Conservation (phyloP, 2,329 filamentous ascomycete genomes). For the Aspergillus sp. region DNA sequence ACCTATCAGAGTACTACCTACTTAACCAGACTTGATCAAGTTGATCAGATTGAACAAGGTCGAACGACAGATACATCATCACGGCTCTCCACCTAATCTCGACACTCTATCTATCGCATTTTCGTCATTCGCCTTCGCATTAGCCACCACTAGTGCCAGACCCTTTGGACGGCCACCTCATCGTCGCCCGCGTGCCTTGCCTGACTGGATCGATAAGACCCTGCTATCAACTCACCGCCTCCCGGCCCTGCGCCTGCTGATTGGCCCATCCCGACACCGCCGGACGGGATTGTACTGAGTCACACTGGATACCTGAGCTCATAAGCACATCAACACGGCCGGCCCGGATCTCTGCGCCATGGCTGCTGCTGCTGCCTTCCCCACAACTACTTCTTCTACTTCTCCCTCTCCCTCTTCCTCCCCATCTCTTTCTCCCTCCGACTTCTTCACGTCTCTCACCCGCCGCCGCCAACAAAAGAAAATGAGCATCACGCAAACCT, state of each 20-base stretch:
- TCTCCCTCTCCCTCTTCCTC: constrained; percentile 24
- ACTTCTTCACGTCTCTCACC: constrained; percentile 42
- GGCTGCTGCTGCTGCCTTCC: constrained; percentile 15
- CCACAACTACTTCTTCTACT: constrained; percentile 16
- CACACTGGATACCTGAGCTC: constrained; percentile 27
- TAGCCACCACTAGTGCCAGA: no score
- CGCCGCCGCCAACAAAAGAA: constrained; percentile 63
- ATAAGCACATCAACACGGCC: constrained; percentile 24
- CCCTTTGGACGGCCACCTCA: no score
- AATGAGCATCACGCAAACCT: constrained; percentile 98
- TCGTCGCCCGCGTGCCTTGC: no score
- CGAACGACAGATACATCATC: neutral
- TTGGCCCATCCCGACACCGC: constrained; percentile 24
- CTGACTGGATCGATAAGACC: no score
- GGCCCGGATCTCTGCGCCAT: constrained; percentile 22
- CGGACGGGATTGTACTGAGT: constrained; percentile 24
- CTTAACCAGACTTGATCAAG: no score
- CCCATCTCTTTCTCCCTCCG: constrained; percentile 23
- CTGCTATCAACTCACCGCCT: constrained; percentile 21
- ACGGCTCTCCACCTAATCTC: neutral
- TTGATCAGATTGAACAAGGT: no score
- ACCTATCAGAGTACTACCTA: no score
- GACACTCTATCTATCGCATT: neutral
- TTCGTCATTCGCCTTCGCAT: no score
- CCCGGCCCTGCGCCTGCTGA: constrained; percentile 23